Conservation (phyloP, 2,329 filamentous ascomycete genomes). For the Alternaria viburni region DNA sequence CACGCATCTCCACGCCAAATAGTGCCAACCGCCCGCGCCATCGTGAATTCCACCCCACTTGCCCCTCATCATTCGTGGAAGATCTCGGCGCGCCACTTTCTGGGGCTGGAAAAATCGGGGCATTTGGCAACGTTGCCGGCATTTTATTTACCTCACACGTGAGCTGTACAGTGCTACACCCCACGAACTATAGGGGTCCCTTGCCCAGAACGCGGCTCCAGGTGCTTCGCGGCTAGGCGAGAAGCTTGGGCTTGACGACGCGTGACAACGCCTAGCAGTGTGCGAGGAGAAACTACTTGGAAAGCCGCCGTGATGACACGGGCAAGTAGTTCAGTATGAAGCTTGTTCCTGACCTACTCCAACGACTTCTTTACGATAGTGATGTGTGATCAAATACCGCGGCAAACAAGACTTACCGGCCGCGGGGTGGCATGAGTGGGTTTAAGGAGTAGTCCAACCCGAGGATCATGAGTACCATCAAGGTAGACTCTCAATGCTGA, state of each 20-base stretch:
- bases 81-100: conserved; percentile 16
- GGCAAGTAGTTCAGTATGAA: neutral
- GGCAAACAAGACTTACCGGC: conserved; percentile 4
- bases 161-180: conserved; percentile 1
- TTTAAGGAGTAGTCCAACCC: neutral
- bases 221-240: conserved; percentile 22
- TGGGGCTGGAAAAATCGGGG: conserved; percentile 18
- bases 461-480: neutral
- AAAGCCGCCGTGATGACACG: neutral
- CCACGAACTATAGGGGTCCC: neutral
- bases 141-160: conserved; percentile 17
- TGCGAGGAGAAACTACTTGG: neutral
- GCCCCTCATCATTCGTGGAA: conserved; percentile 23
- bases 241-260: conserved; percentile 22
- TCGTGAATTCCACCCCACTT: conserved; percentile 17
- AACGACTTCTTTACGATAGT: neutral
- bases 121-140: conserved; percentile 7
- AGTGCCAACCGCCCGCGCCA: conserved; percentile 3
- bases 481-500: neutral
- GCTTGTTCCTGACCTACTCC: neutral
- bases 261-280: neutral
- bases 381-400: conserved; percentile 1
- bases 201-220: conserved; percentile 6
- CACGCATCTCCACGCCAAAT: neutral
- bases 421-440: neutral